Base-by-base conservation (phyloP, 1,284 basidiomycete genomes). In the Irpex lacteus region DNA sequence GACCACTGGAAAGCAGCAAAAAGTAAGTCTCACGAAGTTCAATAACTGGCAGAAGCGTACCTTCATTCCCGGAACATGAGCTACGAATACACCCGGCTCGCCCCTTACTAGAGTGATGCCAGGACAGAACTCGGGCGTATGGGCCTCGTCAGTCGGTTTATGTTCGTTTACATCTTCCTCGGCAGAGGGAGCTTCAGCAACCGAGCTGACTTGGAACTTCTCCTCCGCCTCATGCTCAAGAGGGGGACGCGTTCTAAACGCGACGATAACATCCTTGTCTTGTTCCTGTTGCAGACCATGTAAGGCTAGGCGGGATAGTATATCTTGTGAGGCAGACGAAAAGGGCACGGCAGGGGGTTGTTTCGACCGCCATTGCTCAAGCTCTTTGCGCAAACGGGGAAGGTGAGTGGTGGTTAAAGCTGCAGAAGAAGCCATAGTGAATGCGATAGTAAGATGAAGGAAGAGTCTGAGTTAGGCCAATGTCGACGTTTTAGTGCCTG, bases 31-130 rank as follows among this genome's bases (percentile, higher is more conserved):
- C 26, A 26, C 26, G 26, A 26, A 26, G 26, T 26, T 26, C 26
- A 26, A 26, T 26, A 26, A 26, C 26, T 26, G 26, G 26, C 26
- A 34, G 26, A 1, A 18, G 26, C 63, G 58, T 63, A 74, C 75
- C 72, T 77, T 77, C 66, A 73, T 71, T 26, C 71, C 73, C 8
- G 76, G 76, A 15, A 76, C 74, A 66, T 77, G 76, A 1, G 72
- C 74, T 13, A 75, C 64, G 60, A 76, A 75, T 8, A 70, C 65
- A 9, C 74, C 74, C 1, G 73, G 73, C 57, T 76, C 71, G 11
- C 70, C 70, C 60, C 70, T 73, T 9, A 69, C 63, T 9, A 74
- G 70, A 59, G 65, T 68, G 32, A 70, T 65, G 0, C 68, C 68
- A 19, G 67, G 61, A 59, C 70, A 74, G 52, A 73, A 70, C 49